Base-by-base conservation (phyloP, 2,329 filamentous ascomycete genomes). In the Cordyceps tenuipes region DNA sequence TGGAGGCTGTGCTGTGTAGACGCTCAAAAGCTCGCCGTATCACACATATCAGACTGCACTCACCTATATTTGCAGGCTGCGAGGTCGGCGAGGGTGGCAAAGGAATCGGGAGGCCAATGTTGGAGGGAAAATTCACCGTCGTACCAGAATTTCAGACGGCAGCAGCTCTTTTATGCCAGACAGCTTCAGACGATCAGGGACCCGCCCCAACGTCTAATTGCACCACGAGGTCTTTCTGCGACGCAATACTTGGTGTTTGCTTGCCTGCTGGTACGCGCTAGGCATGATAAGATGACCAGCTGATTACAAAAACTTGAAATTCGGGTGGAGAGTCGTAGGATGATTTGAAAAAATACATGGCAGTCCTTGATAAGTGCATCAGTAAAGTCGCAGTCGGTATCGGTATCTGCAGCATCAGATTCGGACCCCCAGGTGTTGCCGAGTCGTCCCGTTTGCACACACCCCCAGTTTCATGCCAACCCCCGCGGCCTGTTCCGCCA, bases 141-240 rank as follows among this genome's bases (percentile, higher is more conserved):
- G 50, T 17, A 46, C 26, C 52, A 31, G 13, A 34, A 3, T 34
- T 19, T 6, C 26, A 21, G 43, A 46, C 5, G 7, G 17, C 15
- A 12, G 26, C 41, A 21, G n/a, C 43, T 47, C 43, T n/a, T 48
- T 48, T 56, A 56, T 48, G 26, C 29, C 29, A 48, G 44, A 48
- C 43, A 13, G 21, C 46, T 57, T 43, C 46, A 49, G 36, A 57
- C 55, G 46, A 57, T 57, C 46, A 10, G 17, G 44, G 15, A 36
- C 55, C 55, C 46, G 21, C 55, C 46, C 8, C 21, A 43, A 19
- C 46, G 55, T 50, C 55, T 50, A 43, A 31, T 26, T 31, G 34
- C 46, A 44, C 55, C 55, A 50, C 55, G 55, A 50, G 55, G 55
- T 17, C 55, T n/a, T 50, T 50, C 15, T 57, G 46, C 55, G 46